A percentile compares a stretch with the other conserved stretches of the same genome.
phyloP scores from a whole-genome alignment of 257 asterid species.

The Datura wrightii region DNA sequence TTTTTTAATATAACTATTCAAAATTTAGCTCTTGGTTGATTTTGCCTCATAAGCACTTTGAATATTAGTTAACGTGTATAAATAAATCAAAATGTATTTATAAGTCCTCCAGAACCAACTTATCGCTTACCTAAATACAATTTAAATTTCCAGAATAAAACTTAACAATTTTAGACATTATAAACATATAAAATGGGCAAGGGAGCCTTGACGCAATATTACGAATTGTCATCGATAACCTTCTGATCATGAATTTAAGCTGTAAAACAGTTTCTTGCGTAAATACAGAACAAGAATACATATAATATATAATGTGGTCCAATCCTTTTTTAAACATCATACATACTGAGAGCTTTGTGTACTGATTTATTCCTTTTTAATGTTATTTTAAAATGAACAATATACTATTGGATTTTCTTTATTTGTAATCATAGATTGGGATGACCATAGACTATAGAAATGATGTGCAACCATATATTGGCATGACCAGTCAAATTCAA shows the following conservation, averaged over 20 bases:
- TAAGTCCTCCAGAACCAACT: neutral
- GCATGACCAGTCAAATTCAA: conserved; percentile 18
- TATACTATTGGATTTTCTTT: neutral
- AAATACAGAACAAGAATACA: neutral
- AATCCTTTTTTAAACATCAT: neutral
- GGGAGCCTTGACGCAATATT: neutral
- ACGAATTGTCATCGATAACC: neutral
- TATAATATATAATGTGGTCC: neutral
- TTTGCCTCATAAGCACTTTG: neutral
- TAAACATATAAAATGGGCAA: neutral
- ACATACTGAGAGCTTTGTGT: neutral
- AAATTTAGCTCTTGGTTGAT: too few species aligned
- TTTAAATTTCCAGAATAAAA: neutral
- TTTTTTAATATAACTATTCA: neutral
- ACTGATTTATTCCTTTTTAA: fast-evolving
- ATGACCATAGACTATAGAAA: neutral
- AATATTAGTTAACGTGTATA: neutral
- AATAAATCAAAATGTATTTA: neutral
- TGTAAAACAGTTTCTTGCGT: fast-evolving
- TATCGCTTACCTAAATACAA: neutral
- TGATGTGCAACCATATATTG: neutral
- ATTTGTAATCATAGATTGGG: neutral
- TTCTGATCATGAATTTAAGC: neutral
- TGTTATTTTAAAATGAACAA: neutral
- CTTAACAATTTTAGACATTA: neutral